phyloP scores from a whole-genome alignment of 1,284 basidiomycete species.

The Tylopilus sp. region DNA sequence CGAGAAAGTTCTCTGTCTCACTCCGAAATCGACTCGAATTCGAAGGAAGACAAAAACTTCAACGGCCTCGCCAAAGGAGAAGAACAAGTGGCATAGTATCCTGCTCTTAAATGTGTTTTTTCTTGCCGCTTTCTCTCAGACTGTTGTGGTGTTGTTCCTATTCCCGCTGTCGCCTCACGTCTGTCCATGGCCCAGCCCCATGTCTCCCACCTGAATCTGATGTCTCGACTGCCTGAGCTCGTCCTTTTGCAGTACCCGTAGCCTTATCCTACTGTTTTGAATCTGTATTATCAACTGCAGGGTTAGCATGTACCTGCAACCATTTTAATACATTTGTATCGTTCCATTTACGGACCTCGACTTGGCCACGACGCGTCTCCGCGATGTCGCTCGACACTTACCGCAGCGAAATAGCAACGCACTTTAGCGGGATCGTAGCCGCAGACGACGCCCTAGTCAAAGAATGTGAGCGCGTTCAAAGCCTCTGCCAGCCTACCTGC shows the following conservation, averaged over 20 bases:
- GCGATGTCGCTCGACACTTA: slow-evolving; percentile 25
- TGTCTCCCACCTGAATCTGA: slow-evolving; percentile 13
- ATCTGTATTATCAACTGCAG: slow-evolving; percentile 34
- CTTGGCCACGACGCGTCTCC: slow-evolving; percentile 2
- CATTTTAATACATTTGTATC: slow-evolving; percentile 30
- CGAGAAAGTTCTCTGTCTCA: slow-evolving; percentile 61
- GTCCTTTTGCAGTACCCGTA: slow-evolving; percentile 13
- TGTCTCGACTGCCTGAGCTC: slow-evolving; percentile 15
- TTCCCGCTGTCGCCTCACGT: slow-evolving; percentile 24
- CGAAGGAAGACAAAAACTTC: slow-evolving; percentile 21
- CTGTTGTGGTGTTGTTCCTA: slow-evolving; percentile 9
- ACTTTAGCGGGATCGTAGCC: slow-evolving; percentile 36
- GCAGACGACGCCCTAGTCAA: slow-evolving; percentile 37
- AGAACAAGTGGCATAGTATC: slow-evolving; percentile 35
- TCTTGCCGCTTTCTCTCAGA: slow-evolving; percentile 3
- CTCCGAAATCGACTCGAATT: slow-evolving; percentile 16
- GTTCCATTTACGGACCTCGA: neutral
- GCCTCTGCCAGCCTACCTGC: neutral
- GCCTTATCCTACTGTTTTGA: slow-evolving; percentile 24
- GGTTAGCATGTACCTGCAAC: slow-evolving; percentile 17
- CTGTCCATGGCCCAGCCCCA: slow-evolving; percentile 18
- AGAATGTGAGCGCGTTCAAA: slow-evolving; percentile 43
- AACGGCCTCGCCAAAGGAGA: slow-evolving; percentile 29
- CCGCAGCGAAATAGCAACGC: slow-evolving; percentile 28
- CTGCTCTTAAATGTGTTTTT: slow-evolving; percentile 28